Percentiles rank a stretch among this genome's conserved stretches.
Evolutionary conservation across 768 basidiomycete species (phyloP).

Genomic region (Tricholoma bakamatsutake): DNA sequence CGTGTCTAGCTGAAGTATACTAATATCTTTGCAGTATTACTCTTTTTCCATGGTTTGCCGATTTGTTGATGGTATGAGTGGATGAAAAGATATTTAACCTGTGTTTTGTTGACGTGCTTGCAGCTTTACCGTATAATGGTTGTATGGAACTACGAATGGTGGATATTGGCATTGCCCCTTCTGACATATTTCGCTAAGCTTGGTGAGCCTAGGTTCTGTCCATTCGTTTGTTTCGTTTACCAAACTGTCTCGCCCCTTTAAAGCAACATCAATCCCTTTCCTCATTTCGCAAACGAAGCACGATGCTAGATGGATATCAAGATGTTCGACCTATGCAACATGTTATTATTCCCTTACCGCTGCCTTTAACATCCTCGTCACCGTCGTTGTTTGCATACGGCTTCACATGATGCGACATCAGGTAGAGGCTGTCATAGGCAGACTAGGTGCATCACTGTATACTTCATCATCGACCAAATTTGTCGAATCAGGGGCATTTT

Average conservation of each 20-base stretch:
- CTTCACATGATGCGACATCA: conserved; percentile 27
- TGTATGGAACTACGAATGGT: conserved; percentile 28
- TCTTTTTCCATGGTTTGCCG: conserved; percentile 30
- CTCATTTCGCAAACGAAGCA: conserved; percentile 20
- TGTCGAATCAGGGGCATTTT: conserved; percentile 35
- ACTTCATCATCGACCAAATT: conserved; percentile 29
- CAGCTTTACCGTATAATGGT: conserved; percentile 31
- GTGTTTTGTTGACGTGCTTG: neutral
- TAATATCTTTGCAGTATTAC: conserved; percentile 17
- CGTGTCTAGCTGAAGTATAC: neutral
- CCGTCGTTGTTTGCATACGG: conserved; percentile 23
- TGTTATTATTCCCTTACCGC: conserved; percentile 24
- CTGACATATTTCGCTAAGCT: conserved; percentile 27
- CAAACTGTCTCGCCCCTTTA: neutral
- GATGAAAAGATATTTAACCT: neutral
- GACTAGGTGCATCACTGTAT: conserved; percentile 31
- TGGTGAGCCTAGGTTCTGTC: conserved; percentile 22
- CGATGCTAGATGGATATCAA: conserved; percentile 9
- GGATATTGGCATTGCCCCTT: conserved; percentile 21
- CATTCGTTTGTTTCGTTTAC: neutral
- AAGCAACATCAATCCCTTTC: conserved; percentile 30
- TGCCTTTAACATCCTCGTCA: conserved; percentile 26
- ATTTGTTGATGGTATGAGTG: conserved; percentile 27
- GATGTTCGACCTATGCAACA: conserved; percentile 13
- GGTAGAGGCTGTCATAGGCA: conserved; percentile 29